A percentile compares a stretch with the other conserved stretches of the same genome.
Evolutionary conservation across 192 early-diverging fungal genomes (phyloP).

Genomic region (Nowakowskiella sp.): DNA sequence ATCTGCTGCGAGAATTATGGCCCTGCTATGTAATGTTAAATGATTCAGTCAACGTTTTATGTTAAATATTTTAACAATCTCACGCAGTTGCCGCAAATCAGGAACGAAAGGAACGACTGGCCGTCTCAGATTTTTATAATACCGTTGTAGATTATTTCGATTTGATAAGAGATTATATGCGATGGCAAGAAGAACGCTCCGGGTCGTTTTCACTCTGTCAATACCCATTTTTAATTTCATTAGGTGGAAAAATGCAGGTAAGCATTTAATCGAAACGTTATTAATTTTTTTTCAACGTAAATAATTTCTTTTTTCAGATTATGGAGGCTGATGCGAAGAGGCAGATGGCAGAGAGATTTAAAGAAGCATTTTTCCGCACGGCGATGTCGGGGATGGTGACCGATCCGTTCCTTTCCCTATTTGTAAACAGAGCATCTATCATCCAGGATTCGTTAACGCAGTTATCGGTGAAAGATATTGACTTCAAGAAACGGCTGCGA

Average conservation of each 20-base stretch:
- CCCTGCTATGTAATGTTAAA: conserved; percentile 59
- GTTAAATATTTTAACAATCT: not conserved
- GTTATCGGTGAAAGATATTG: conserved; percentile 34
- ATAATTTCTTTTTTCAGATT: conserved; percentile 19
- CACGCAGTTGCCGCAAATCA: conserved; percentile 63
- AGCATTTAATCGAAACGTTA: conserved; percentile 5
- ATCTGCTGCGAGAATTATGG: conserved; percentile 83
- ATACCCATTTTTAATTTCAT: conserved; percentile 48
- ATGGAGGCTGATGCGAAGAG: conserved; percentile 32
- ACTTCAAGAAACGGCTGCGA: conserved; percentile 45
- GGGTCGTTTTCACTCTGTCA: conserved; percentile 47
- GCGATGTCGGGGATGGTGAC: conserved; percentile 33
- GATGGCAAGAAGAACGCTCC: conserved; percentile 42
- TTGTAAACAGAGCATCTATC: conserved; percentile 31
- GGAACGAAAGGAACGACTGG: conserved; percentile 45
- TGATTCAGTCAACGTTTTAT: conserved; percentile 7
- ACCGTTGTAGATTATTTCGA: conserved; percentile 49
- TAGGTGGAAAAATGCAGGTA: conserved; percentile 48
- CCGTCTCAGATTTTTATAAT: conserved; percentile 79
- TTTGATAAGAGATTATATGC: conserved; percentile 30
- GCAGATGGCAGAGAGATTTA: conserved; percentile 20
- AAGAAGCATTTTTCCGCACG: conserved; percentile 35
- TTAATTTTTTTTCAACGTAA: not conserved
- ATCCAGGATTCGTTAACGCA: conserved; percentile 49
- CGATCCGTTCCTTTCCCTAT: conserved; percentile 44